A percentile compares a stretch with the other conserved stretches of the same genome.
phyloP scores from a whole-genome alignment of 2,329 filamentous ascomycete species.

The Monosporascus sp. region DNA sequence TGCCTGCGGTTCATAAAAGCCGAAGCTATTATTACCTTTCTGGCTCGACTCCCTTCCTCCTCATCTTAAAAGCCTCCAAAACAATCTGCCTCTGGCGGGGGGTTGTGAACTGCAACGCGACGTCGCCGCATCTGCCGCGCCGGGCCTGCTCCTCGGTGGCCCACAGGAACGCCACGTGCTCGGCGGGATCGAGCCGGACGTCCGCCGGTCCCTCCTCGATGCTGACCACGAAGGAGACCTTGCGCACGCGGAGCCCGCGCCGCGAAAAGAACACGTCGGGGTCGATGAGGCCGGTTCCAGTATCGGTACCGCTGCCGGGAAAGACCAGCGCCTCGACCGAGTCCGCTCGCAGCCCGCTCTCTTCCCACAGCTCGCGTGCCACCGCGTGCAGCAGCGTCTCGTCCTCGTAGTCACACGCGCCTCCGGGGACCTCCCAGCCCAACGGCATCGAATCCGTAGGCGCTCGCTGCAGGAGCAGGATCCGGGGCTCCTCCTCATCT shows the following conservation, averaged over 20 bases:
- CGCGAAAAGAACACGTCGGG: slow-evolving; percentile 14
- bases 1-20: too few relatives aligned
- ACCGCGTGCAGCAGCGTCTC: slow-evolving; percentile 31
- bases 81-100: slow-evolving; percentile 16
- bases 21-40: too few relatives aligned
- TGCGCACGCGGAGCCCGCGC: slow-evolving; percentile 16
- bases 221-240: slow-evolving; percentile 23
- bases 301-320: background rate
- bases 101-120: slow-evolving; percentile 20
- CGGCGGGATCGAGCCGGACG: slow-evolving; percentile 27
- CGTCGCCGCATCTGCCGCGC: slow-evolving; percentile 16
- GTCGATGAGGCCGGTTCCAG: slow-evolving; percentile 3
- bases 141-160: slow-evolving; percentile 26
- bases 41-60: slow-evolving; percentile 2
- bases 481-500: slow-evolving; percentile 8
- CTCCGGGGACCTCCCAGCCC: slow-evolving; percentile 38
- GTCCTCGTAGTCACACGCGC: slow-evolving; percentile 32
- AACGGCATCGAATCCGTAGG: slow-evolving; percentile 30
- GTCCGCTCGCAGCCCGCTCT: slow-evolving; percentile 28
- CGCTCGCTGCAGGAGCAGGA: slow-evolving; percentile 37
- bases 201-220: slow-evolving; percentile 14
- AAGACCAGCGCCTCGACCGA: slow-evolving; percentile 14
- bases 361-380: slow-evolving; percentile 37
- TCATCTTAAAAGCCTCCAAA: slow-evolving; percentile 18
- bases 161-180: slow-evolving; percentile 29